Evolutionary conservation across 805 yeast genomes (phyloP), one percentile per base, ranked within the genome.

Genomic region (Limtongia smithiae): DNA sequence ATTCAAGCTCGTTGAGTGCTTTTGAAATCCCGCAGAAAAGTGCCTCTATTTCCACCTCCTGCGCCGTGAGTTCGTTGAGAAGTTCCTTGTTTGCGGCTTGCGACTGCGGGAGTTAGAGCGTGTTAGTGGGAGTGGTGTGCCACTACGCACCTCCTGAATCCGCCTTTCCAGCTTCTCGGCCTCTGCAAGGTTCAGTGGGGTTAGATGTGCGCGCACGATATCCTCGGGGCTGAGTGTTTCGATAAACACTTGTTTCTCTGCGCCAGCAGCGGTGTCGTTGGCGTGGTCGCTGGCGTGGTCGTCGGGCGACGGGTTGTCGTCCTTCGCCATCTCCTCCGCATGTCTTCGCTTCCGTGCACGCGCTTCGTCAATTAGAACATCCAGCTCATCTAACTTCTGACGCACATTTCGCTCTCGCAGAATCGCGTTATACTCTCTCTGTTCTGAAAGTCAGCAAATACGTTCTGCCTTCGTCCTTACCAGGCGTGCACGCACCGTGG

Each of bases 381-480:
- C 74, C 20, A 75, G 60, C 28, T 66, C 69, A 37, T 63, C 62
- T 28, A 73, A 57, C 54, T 71, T 73, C 31, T 56, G 53, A 35
- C 66, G 59, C 0, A 72, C 68, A 28, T 65, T 59, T 28, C 75
- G 60, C 37, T 81, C 85, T 9, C 64, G 63, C 60, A 77, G 72
- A 6, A 81, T 77, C 42, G 74, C 73, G 11, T 75, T 74, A 55
- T 81, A 80, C 57, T 81, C 85, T 42, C 73, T 68, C 71, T 60
- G 24, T 75, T 70, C n/a, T 40, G 9, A 11, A n/a, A n/a, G 12
- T 27, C n/a, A n/a, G n/a, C n/a, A n/a, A n/a, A n/a, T n/a, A n/a
- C n/a, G n/a, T n/a, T n/a, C n/a, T n/a, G n/a, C n/a, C n/a, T n/a
- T n/a, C n/a, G n/a, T n/a, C n/a, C n/a, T n/a, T n/a, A n/a, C n/a